Conservation (phyloP, 352 stramenopile species). For the Aphanomyces stellatus region DNA sequence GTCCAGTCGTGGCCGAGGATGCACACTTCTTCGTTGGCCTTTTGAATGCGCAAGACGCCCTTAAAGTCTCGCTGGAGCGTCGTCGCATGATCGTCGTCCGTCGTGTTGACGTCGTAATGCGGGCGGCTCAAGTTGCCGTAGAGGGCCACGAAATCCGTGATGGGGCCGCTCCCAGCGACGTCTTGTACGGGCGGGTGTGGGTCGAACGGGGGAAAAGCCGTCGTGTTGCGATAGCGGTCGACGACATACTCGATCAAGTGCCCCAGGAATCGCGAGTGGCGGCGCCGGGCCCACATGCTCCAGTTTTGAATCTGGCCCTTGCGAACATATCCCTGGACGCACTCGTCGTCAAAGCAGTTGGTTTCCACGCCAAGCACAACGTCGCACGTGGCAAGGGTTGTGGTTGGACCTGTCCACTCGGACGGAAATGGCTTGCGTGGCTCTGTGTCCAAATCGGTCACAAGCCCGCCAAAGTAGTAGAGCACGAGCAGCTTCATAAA, state of each 20-base stretch:
- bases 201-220: too few relatives aligned
- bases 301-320: neutral
- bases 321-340: neutral
- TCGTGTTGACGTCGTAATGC: neutral
- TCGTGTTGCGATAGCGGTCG: neutral
- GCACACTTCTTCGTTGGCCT: neutral
- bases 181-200: neutral
- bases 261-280: neutral
- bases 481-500: neutral
- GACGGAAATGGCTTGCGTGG: neutral
- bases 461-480: neutral
- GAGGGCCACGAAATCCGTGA: neutral
- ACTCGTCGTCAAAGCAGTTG: neutral
- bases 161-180: neutral
- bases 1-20: neutral
- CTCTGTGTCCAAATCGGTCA: neutral
- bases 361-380: neutral
- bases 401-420: neutral
- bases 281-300: neutral
- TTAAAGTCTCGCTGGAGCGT: neutral
- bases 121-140: neutral
- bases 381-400: neutral
- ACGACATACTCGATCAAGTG: neutral
- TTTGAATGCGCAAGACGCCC: neutral
- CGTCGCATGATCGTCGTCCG: neutral